Percentiles rank a stretch among this genome's conserved stretches.
phyloP scores from a whole-genome alignment of 768 basidiomycete genomes.

The Tephrocybe sp. region DNA sequence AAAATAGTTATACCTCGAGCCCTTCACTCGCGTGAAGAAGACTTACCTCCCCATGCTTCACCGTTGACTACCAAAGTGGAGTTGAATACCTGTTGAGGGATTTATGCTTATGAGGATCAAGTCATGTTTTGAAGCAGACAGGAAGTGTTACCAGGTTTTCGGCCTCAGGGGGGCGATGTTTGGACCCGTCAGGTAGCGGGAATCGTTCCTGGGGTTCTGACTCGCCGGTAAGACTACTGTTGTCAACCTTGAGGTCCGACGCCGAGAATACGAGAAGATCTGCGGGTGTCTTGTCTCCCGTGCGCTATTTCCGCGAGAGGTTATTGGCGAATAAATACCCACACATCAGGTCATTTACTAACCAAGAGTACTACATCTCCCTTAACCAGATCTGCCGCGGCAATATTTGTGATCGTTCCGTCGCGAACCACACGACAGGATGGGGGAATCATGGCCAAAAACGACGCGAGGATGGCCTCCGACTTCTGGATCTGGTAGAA shows the following conservation, averaged over 20 bases:
- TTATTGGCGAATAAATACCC: neutral
- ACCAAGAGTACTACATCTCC: slow-evolving; percentile 68
- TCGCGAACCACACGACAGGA: slow-evolving; percentile 64
- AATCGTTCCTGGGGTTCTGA: slow-evolving; percentile 67
- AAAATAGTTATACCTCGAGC: neutral
- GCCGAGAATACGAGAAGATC: slow-evolving; percentile 61
- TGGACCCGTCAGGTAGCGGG: slow-evolving; percentile 45
- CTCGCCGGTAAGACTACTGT: slow-evolving; percentile 70
- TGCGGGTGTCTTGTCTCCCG: slow-evolving; percentile 72
- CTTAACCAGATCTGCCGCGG: slow-evolving; percentile 63
- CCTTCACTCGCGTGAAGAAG: neutral
- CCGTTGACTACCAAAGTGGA: slow-evolving; percentile 70
- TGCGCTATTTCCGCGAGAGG: slow-evolving; percentile 39
- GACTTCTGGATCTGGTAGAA: slow-evolving; percentile 75
- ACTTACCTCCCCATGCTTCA: slow-evolving; percentile 68
- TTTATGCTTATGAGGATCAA: neutral
- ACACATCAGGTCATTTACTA: slow-evolving; percentile 18
- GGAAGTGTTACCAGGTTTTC: slow-evolving; percentile 51
- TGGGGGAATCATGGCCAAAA: slow-evolving; percentile 74
- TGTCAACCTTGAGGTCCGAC: slow-evolving; percentile 68
- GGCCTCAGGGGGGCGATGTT: slow-evolving; percentile 56
- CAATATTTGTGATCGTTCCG: slow-evolving; percentile 51
- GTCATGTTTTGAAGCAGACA: neutral
- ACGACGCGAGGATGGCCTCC: slow-evolving; percentile 70
- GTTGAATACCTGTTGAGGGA: slow-evolving; percentile 58